Evolutionary conservation across 306 rosid species (phyloP).

Genomic region (Elaeagnus macrophylla): DNA sequence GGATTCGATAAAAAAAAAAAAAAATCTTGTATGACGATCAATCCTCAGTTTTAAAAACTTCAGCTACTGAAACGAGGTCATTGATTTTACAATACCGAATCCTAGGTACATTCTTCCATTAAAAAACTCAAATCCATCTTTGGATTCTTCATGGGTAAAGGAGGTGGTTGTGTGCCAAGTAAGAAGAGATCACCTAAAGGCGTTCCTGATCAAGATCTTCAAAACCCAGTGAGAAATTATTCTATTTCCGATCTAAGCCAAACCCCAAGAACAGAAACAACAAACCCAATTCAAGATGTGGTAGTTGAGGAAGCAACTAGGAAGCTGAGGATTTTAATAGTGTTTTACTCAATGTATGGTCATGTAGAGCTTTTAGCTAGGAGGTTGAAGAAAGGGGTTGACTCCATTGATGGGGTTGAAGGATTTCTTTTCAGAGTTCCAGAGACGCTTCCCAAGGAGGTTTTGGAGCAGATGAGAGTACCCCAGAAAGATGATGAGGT

Average conservation of each 20-base stretch:
- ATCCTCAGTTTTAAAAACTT: background rate
- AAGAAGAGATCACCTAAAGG: slow-evolving; percentile 32
- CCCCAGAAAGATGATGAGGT: slow-evolving; percentile 38
- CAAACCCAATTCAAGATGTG: slow-evolving; percentile 18
- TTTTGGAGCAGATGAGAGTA: slow-evolving; percentile 53
- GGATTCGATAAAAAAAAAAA: background rate
- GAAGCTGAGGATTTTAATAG: slow-evolving; percentile 47
- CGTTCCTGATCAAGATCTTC: slow-evolving; percentile 22
- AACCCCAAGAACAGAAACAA: slow-evolving; percentile 12
- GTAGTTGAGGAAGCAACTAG: slow-evolving; percentile 1
- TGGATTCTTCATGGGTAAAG: slow-evolving; percentile 51
- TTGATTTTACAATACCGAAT: too few species aligned
- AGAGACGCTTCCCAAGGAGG: slow-evolving; percentile 51
- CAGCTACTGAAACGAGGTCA: background rate
- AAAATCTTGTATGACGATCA: background rate
- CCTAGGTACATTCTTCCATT: too few species aligned
- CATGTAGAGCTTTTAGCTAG: slow-evolving; percentile 65
- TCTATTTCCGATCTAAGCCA: slow-evolving; percentile 23
- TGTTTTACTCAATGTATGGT: slow-evolving; percentile 70
- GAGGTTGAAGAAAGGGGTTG: slow-evolving; percentile 53
- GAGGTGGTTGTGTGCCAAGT: slow-evolving; percentile 67
- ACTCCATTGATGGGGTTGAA: slow-evolving; percentile 59
- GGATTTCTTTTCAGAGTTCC: slow-evolving; percentile 53
- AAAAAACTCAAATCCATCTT: background rate
- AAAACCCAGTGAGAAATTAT: slow-evolving; percentile 21